Conservation (phyloP, 306 rosid genomes). For the Vigna nakashimae region DNA sequence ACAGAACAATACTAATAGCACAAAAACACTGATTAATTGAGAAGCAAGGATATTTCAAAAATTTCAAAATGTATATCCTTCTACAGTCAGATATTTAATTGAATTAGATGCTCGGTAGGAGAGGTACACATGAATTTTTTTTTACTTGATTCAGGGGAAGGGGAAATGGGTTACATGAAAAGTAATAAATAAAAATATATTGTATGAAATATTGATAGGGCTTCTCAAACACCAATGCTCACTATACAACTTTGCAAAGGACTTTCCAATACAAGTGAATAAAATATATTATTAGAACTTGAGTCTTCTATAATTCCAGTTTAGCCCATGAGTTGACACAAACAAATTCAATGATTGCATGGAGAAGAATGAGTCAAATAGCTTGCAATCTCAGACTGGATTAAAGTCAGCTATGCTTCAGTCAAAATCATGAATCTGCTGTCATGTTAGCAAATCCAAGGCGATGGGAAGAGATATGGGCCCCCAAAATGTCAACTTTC, state of each 20-base stretch:
- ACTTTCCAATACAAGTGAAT: neutral
- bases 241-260: neutral
- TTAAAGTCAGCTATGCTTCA: neutral
- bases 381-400: neutral
- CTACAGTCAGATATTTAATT: slow-evolving; percentile 7
- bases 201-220: neutral
- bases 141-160: too few species aligned
- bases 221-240: neutral
- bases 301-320: neutral
- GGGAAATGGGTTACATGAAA: neutral
- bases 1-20: slow-evolving; percentile 9
- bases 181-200: neutral
- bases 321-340: neutral
- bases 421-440: too few species aligned
- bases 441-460: too few species aligned
- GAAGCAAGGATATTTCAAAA: neutral
- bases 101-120: neutral
- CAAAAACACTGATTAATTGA: slow-evolving; percentile 24
- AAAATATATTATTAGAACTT: slow-evolving; percentile 10
- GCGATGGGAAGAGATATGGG: too few species aligned
- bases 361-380: neutral
- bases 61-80: slow-evolving; percentile 14
- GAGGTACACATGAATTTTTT: slow-evolving; percentile 8
- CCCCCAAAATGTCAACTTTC: too few species aligned
- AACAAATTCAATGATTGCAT: neutral